A percentile compares a stretch with the other conserved stretches of the same genome.
These are phyloP conservation scores for Aspergillus sparsus DNA, from an alignment of 495 filamentous ascomycete genomes.

Conservation along the genomic window DNA sequence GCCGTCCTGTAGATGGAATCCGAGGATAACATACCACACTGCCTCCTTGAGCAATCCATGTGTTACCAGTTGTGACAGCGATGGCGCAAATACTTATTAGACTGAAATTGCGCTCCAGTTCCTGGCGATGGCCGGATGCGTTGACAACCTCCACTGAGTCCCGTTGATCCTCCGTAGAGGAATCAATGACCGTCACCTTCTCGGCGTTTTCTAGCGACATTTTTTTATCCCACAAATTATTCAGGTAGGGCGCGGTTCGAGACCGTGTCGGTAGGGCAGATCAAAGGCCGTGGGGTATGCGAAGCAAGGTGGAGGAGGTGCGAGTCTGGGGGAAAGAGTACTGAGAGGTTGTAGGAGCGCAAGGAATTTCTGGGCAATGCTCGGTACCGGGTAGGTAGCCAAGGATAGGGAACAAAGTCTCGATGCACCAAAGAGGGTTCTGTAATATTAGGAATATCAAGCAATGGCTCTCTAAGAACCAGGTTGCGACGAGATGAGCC, in stretches of 20 bases:
- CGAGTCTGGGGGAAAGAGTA: too few species aligned
- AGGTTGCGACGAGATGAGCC: neutral
- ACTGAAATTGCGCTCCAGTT: conserved; percentile 23
- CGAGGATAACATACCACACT: conserved; percentile 14
- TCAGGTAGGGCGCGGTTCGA: too few species aligned
- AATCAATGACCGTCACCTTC: conserved; percentile 8
- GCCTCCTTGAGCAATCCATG: conserved; percentile 25
- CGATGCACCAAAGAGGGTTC: neutral
- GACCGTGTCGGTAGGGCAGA: too few species aligned
- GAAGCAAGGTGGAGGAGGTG: too few species aligned
- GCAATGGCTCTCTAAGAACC: neutral
- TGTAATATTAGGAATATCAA: neutral
- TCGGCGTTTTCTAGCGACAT: conserved; percentile 5
- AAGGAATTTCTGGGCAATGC: too few species aligned
- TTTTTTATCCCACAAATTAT: neutral
- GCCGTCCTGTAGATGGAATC: neutral
- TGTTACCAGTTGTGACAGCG: conserved; percentile 23
- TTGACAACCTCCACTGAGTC: conserved; percentile 17
- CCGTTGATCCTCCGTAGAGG: conserved; percentile 11
- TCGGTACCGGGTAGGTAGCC: too few species aligned
- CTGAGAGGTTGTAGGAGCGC: too few species aligned
- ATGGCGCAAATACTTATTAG: conserved; percentile 23
- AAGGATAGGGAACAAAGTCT: too few species aligned
- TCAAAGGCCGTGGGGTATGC: too few species aligned
- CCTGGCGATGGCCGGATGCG: conserved; percentile 23